Evolutionary conservation across 176 grass and related monocot genomes (phyloP), one percentile per base, ranked within the genome.

Genomic region (Panicum miliaceum): DNA sequence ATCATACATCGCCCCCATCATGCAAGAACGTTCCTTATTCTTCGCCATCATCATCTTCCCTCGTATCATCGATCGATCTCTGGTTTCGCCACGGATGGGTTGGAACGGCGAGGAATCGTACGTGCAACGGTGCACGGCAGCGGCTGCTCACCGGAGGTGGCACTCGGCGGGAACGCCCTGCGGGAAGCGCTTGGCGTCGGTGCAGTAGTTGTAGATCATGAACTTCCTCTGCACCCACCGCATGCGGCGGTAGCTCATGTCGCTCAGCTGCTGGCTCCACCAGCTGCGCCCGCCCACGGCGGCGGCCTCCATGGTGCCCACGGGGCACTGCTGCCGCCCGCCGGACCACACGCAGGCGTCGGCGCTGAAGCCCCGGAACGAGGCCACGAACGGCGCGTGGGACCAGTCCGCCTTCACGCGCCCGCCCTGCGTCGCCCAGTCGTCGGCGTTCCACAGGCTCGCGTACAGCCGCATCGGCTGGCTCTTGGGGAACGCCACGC

Each of bases 151-250:
- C 9, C 73, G 81, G 42, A 94, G 81, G 77, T 85, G 89, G 94
- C 94, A 97, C 79, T 94, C 94, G 1, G 72, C 87, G 1, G 94
- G 94, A 0, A 88, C 12, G 12, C 94, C 94, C 82, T 92, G 79
- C 1, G 94, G 89, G 70, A 88, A 90, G 0, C 94, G 79, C 61
- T 92, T 94, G 74, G 78, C n/a, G 64, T 97, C 94, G 1, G 71
- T 65, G 68, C 94, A 97, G 75, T 97, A 97, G 84, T 97, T 88
- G 60, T 97, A 97, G 69, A 94, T 88, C 94, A 97, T 97, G 67
- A 90, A 94, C 82, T 92, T 94, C 64, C 84, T 88, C 89, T 92
- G 89, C 77, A 90, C 85, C 84, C 85, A 90, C 0, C 71, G 41
- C 89, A 97, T 89, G 38, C 83, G 73, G 0, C 68, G 54, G 52